phyloP scores from a whole-genome alignment of 108 stramenopile genomes.

The Cyclostephanos invisitatus region DNA sequence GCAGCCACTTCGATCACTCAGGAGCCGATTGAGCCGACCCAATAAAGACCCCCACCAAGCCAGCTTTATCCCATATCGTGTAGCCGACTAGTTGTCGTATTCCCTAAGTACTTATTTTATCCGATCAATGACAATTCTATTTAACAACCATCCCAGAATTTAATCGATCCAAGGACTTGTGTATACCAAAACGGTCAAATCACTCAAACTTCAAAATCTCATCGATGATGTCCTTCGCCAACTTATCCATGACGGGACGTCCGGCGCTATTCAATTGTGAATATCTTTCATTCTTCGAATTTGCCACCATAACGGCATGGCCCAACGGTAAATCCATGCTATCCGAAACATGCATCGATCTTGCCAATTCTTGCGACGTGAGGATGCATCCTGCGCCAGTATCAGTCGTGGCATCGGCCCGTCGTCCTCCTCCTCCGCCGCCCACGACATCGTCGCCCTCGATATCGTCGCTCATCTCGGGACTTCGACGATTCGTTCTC shows the following conservation, averaged over 20 bases:
- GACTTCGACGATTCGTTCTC: background rate
- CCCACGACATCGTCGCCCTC: constrained; percentile 15
- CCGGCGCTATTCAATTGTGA: constrained; percentile 74
- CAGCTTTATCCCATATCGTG: no score
- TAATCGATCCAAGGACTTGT: no score
- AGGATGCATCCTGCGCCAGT: constrained; percentile 15
- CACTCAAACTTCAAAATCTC: constrained; percentile 5
- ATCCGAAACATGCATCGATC: constrained; percentile 54
- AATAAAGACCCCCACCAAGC: no score
- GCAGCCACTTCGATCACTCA: no score
- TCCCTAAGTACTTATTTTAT: no score
- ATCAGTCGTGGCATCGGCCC: background rate
- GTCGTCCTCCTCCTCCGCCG: background rate
- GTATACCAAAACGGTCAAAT: background rate
- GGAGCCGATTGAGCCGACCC: no score
- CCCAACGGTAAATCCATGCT: constrained; percentile 68
- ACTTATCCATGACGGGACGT: constrained; percentile 74
- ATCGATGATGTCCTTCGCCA: constrained; percentile 69
- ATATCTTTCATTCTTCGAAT: constrained; percentile 61
- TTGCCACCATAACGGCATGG: constrained; percentile 87
- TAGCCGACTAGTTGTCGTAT: no score
- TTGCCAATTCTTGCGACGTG: constrained; percentile 48
- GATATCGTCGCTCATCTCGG: background rate
- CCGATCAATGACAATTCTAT: no score
- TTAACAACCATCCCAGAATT: no score